These are phyloP conservation scores for Podosphaera leucotricha DNA, from an alignment of 2,329 filamentous ascomycete genomes.

Conservation along the genomic window DNA sequence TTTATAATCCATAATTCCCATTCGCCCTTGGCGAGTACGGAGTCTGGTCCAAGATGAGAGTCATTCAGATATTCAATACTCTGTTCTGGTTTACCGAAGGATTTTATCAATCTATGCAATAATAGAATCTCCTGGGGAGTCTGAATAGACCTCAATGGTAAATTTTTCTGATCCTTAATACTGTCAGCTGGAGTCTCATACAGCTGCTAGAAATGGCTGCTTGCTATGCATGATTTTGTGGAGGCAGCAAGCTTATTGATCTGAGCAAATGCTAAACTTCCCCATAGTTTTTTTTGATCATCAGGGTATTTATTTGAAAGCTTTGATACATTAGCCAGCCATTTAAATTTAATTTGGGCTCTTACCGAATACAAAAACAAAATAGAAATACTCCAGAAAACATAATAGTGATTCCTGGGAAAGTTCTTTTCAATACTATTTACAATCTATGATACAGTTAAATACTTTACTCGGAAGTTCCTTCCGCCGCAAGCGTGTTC, in stretches of 20 bases:
- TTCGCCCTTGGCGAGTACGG: conserved; percentile 14
- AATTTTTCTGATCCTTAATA: conserved; percentile 1
- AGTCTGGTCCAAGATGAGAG: conserved; percentile 14
- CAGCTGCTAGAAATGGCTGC: conserved; percentile 1
- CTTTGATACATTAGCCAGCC: conserved; percentile 6
- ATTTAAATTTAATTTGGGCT: background rate
- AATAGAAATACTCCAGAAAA: conserved; percentile 16
- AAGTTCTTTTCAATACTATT: conserved; percentile 16
- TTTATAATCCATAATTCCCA: conserved; percentile 16
- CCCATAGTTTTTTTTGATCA: conserved; percentile 12
- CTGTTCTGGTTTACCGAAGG: conserved; percentile 10
- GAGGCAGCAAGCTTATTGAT: conserved; percentile 14
- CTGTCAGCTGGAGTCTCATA: background rate
- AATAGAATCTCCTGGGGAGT: conserved; percentile 16
- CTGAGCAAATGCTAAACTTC: conserved; percentile 10
- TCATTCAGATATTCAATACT: conserved; percentile 13
- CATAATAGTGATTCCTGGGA: conserved; percentile 13
- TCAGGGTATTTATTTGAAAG: conserved; percentile 8
- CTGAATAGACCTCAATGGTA: conserved; percentile 15
- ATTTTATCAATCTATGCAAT: conserved; percentile 11
- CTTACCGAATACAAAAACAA: conserved; percentile 15
- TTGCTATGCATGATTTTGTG: conserved; percentile 12
- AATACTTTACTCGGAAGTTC: background rate
- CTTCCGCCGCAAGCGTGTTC: background rate
- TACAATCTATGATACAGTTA: conserved; percentile 10